A percentile compares a stretch with the other conserved stretches of the same genome.
Evolutionary conservation across 2,329 filamentous ascomycete genomes (phyloP).

Genomic region (Botrytis fabae): DNA sequence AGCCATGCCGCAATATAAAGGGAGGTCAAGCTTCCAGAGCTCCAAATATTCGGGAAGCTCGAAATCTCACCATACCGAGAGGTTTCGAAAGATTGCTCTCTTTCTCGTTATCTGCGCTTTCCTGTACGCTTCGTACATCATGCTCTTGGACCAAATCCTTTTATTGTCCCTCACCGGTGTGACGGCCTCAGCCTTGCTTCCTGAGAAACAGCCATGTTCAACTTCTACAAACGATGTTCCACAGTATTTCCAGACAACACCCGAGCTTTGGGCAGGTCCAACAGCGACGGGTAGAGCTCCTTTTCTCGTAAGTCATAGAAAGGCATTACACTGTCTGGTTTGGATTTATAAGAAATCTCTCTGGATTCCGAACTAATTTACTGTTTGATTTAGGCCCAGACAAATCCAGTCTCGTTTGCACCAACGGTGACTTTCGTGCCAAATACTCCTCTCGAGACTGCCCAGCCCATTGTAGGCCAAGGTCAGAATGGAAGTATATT

Average conservation of each 20-base stretch:
- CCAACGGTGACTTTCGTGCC: constrained; percentile 62
- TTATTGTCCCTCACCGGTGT: constrained; percentile 19
- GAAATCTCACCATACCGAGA: neutral
- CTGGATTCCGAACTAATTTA: neutral
- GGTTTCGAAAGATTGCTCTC: constrained; percentile 15
- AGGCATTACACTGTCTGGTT: too few species aligned
- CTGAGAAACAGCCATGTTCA: constrained; percentile 12
- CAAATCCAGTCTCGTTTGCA: constrained; percentile 63
- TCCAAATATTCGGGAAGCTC: neutral
- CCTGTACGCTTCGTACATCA: constrained; percentile 24
- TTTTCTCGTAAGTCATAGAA: constrained; percentile 50
- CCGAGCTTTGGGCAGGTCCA: constrained; percentile 62
- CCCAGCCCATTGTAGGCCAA: constrained; percentile 63
- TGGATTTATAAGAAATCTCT: neutral
- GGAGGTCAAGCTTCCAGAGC: constrained; percentile 2
- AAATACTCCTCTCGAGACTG: constrained; percentile 70
- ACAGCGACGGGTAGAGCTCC: constrained; percentile 69
- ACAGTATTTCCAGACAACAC: constrained; percentile 63
- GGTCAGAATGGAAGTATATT: constrained; percentile 66
- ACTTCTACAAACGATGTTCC: constrained; percentile 47
- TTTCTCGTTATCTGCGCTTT: constrained; percentile 21
- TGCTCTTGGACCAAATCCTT: constrained; percentile 23
- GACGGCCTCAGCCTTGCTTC: constrained; percentile 5
- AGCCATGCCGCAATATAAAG: constrained; percentile 22
- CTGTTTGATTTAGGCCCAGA: constrained; percentile 53